Base-by-base conservation (phyloP, 768 basidiomycete species). In the Porpolomopsis calyptriformis region DNA sequence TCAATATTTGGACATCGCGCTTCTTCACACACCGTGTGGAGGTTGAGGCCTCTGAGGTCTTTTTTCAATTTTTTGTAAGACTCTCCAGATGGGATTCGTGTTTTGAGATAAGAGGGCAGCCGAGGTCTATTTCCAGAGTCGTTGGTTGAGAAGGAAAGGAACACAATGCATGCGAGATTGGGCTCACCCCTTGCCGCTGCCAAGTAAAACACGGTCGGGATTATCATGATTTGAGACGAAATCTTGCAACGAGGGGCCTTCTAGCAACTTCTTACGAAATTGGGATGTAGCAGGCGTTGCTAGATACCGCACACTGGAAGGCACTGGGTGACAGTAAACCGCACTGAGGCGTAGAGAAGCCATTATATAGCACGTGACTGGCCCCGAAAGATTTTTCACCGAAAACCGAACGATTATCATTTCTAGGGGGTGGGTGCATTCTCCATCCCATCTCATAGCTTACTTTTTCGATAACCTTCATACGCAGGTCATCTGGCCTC, bases 1-100 rank as follows among this genome's bases (percentile, higher is more conserved):
- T 94, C 96, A 46, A 99, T 97, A 57, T 99, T 99, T 0, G 96
- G 96, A 70, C 96, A 99, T 51, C 93, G 76, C 27, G 96, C 96
- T 62, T 99, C 96, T 64, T 99, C 96, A 57, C 96, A 99, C 2
- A 99, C 96, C 0, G 96, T 99, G 57, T 96, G 91, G 40, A 99
- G 69, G 6, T 78, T 78, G 2, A 99, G 74, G 1, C 93, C 94
- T 43, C 96, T 73, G 11, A 99, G 72, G 63, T 99, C 96, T 53
- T 84, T 87, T 75, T 94, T 97, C 52, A 99, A 97, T 57, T 80
- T 88, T 52, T 77, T 82, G 63, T 84, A 99, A 2, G 92, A 90
- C 9, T 71, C 70, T 24, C 91, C 88, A 0, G 85, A 87, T 1
- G 96, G 94, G 52, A 94, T 92, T 33, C 81, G 81, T 10, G 91